Evolutionary conservation across 2,329 filamentous ascomycete genomes (phyloP).

Genomic region (Epichloe amarillans): DNA sequence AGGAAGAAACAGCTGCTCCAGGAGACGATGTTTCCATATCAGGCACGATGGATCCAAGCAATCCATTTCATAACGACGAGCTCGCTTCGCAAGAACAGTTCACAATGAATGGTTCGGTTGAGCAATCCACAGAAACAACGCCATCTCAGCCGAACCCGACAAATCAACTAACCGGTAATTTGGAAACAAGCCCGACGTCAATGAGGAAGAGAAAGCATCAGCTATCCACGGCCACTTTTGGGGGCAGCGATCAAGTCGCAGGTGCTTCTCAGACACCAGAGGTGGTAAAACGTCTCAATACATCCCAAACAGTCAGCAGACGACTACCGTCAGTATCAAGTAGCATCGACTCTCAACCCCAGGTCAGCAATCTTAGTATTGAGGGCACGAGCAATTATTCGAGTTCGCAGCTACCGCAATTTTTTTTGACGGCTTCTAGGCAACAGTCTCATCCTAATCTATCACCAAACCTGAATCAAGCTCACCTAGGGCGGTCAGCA

Average conservation of each 20-base stretch:
- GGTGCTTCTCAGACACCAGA: neutral
- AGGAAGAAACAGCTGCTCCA: neutral
- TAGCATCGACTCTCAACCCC: neutral
- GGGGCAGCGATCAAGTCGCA: neutral
- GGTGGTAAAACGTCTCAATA: neutral
- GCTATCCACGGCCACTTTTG: neutral
- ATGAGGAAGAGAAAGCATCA: constrained; percentile 4
- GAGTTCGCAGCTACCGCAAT: neutral
- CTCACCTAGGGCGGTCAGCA: neutral
- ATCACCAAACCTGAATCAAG: neutral
- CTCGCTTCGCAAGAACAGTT: neutral
- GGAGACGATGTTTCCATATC: neutral
- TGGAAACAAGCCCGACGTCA: neutral
- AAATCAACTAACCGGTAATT: neutral
- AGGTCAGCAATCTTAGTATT: neutral
- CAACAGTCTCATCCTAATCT: neutral
- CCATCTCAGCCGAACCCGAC: neutral
- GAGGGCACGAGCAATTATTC: neutral
- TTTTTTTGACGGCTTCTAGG: neutral
- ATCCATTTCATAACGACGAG: neutral
- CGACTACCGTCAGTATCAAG: neutral
- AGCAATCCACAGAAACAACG: neutral
- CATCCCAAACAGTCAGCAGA: neutral
- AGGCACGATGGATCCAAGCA: neutral
- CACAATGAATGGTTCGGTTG: neutral